These are phyloP conservation scores for Kluyveromyces dobzhanskii DNA, from an alignment of 805 yeast species.

Conservation along the genomic window DNA sequence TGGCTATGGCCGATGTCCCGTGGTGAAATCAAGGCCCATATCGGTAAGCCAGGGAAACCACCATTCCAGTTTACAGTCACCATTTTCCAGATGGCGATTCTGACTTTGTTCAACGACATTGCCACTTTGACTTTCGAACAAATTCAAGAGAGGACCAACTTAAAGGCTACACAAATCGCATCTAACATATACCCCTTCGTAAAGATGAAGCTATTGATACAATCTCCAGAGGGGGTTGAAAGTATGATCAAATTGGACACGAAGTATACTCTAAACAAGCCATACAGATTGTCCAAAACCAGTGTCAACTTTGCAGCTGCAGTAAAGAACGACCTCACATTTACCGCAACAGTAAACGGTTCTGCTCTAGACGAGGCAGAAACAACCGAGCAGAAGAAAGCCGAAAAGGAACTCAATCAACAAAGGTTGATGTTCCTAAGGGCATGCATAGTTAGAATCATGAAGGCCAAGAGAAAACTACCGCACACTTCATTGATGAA, in stretches of 20 bases:
- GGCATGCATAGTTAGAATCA: conserved; percentile 91
- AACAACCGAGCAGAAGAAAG: conserved; percentile 43
- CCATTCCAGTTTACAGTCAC: conserved; percentile 78
- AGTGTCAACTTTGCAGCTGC: conserved; percentile 71
- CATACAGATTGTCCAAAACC: conserved; percentile 77
- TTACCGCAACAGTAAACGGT: conserved; percentile 8
- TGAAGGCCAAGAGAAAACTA: conserved; percentile 83
- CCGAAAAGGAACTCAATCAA: conserved; percentile 75
- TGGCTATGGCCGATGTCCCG: conserved; percentile 96
- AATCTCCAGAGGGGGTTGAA: conserved; percentile 56
- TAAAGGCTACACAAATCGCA: conserved; percentile 56
- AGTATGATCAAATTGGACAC: conserved; percentile 45
- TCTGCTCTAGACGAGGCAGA: conserved; percentile 54
- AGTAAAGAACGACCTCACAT: conserved; percentile 33
- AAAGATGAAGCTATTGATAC: conserved; percentile 65
- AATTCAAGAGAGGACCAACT: conserved; percentile 58
- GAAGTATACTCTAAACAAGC: conserved; percentile 59
- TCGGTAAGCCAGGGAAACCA: conserved; percentile 71
- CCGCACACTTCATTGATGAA: conserved; percentile 74
- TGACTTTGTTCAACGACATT: conserved; percentile 73
- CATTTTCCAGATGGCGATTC: conserved; percentile 76
- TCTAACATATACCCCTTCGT: conserved; percentile 74
- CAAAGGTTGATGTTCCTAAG: conserved; percentile 78
- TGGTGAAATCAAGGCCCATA: conserved; percentile 83
- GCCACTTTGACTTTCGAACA: conserved; percentile 40